Percentiles rank a stretch among this genome's conserved stretches.
Conservation (phyloP, 2,329 filamentous ascomycete species). For the Aspergillus quadrilineatus region DNA sequence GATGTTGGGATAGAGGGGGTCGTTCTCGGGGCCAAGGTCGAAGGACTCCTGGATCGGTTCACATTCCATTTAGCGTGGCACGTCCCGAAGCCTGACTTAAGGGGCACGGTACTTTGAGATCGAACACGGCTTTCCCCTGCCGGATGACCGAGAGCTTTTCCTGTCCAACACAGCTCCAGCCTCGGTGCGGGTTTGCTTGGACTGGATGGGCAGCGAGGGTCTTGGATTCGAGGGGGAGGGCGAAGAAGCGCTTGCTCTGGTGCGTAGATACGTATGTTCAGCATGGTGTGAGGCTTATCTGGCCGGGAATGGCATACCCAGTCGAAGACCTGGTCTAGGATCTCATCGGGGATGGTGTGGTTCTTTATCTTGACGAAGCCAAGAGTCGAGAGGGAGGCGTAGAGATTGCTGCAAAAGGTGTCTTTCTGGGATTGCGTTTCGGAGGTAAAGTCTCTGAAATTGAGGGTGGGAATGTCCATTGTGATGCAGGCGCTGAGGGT, state of each 20-base stretch:
- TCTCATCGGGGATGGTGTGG: slow-evolving; percentile 5
- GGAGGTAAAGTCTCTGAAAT: too few species aligned
- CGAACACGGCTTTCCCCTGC: slow-evolving; percentile 4
- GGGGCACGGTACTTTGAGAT: neutral
- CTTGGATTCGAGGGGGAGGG: slow-evolving; percentile 28
- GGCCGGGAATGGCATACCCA: neutral
- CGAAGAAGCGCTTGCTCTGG: slow-evolving; percentile 23
- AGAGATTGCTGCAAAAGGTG: too few species aligned
- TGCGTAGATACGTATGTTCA: neutral
- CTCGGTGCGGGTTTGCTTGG: slow-evolving; percentile 31
- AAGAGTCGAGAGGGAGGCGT: too few species aligned
- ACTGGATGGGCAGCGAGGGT: slow-evolving; percentile 31
- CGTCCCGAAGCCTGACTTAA: neutral
- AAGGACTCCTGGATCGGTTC: slow-evolving; percentile 40
- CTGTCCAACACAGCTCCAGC: slow-evolving; percentile 32
- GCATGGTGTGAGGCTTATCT: neutral
- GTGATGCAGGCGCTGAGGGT: too few species aligned
- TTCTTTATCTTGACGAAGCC: slow-evolving; percentile 10
- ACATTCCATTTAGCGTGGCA: too few species aligned
- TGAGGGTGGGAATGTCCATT: too few species aligned
- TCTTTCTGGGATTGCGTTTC: too few species aligned
- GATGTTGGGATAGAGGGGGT: slow-evolving; percentile 43
- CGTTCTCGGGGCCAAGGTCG: slow-evolving; percentile 48
- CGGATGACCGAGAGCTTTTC: slow-evolving; percentile 29
- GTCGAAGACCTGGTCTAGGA: slow-evolving; percentile 3